A percentile compares a stretch with the other conserved stretches of the same genome.
These are phyloP conservation scores for Penicillium sp. DNA, from an alignment of 2,329 filamentous ascomycete species.

Conservation along the genomic window DNA sequence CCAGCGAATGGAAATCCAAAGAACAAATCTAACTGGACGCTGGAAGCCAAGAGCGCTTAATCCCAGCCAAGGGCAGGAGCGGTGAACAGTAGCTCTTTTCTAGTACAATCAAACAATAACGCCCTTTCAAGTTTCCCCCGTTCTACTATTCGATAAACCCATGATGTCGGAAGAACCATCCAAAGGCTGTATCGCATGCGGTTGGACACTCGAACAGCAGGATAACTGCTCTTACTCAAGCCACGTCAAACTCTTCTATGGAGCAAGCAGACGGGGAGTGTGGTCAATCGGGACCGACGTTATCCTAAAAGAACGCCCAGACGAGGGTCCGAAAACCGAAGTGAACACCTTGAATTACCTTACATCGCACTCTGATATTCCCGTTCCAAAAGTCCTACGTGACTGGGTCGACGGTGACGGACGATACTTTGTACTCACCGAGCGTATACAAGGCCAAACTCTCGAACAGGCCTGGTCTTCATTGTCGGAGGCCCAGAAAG, in stretches of 20 bases:
- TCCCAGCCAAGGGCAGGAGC: too few relatives aligned
- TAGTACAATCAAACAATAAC: too few relatives aligned
- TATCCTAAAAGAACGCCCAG: neutral
- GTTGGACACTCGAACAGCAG: neutral
- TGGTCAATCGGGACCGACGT: neutral
- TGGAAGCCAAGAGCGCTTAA: too few relatives aligned
- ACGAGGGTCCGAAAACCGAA: neutral
- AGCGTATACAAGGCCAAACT: too few relatives aligned
- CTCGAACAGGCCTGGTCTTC: neutral
- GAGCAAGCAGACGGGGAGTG: neutral
- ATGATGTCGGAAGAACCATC: neutral
- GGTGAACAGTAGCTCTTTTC: too few relatives aligned
- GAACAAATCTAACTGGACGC: too few relatives aligned
- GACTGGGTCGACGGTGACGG: neutral
- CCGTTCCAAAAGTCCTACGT: neutral
- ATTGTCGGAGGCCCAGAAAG: neutral
- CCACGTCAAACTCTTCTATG: neutral
- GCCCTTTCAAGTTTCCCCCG: too few relatives aligned
- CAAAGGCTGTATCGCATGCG: neutral
- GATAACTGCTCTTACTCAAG: neutral
- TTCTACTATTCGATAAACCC: too few relatives aligned
- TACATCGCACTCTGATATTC: neutral
- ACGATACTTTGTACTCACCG: neutral
- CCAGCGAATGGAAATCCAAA: too few relatives aligned
- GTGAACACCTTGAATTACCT: neutral